Conservation (phyloP, 805 yeast genomes). For the Nakazawaea holstii region DNA sequence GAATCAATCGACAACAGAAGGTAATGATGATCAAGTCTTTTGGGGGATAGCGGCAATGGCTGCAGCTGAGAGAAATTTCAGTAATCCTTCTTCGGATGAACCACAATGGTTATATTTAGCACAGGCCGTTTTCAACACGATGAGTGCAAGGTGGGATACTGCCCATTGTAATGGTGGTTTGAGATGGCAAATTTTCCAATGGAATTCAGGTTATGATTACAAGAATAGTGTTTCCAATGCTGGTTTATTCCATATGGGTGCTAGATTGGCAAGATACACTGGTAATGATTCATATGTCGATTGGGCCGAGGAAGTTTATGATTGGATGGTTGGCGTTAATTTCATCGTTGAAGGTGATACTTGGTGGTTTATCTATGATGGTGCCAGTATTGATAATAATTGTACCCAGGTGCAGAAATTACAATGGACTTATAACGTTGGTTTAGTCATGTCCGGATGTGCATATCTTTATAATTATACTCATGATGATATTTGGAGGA, state of each 20-base stretch:
- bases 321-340: slow-evolving; percentile 57
- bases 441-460: slow-evolving; percentile 60
- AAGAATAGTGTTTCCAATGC: slow-evolving; percentile 89
- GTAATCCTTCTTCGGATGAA: slow-evolving; percentile 53
- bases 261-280: slow-evolving; percentile 78
- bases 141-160: slow-evolving; percentile 75
- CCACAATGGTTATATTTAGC: slow-evolving; percentile 75
- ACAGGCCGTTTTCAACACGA: slow-evolving; percentile 83
- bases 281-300: slow-evolving; percentile 66
- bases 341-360: slow-evolving; percentile 30
- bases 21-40: slow-evolving; percentile 91
- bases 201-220: slow-evolving; percentile 85
- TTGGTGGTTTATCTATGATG: slow-evolving; percentile 56
- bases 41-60: slow-evolving; percentile 87
- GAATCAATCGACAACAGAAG: slow-evolving; percentile 80
- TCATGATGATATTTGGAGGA: slow-evolving; percentile 51
- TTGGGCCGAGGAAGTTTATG: slow-evolving; percentile 67
- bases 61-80: slow-evolving; percentile 79
- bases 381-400: slow-evolving; percentile 44
- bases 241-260: slow-evolving; percentile 72
- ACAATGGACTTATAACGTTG: slow-evolving; percentile 77
- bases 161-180: slow-evolving; percentile 67
- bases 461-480: slow-evolving; percentile 67
- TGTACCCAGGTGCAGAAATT: slow-evolving; percentile 46
- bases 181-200: slow-evolving; percentile 88